Base-by-base conservation (phyloP, 129 eudicot species). In the Smallanthus sonchifolius region DNA sequence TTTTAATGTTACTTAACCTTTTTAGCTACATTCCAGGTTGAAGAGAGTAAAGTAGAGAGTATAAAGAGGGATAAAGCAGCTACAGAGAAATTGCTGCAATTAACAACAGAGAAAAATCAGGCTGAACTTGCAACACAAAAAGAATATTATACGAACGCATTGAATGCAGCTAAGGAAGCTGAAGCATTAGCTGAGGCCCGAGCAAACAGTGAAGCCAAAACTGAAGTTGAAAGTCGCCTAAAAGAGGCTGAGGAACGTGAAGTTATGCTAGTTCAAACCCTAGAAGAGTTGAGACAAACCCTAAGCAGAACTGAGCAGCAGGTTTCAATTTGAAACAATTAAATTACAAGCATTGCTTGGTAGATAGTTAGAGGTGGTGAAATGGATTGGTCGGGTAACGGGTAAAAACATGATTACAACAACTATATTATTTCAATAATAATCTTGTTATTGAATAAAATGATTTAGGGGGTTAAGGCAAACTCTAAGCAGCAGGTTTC, bases 21-120 rank as follows among this genome's bases (percentile, higher is more conserved):
- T 61, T 72, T 28, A 73, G 35, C 62, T 51, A 65, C 74, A 78
- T 70, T 28, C 73, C 70, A 92, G 98, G 95, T 86, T 51, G 98
- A 92, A 86, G 98, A 92, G 86, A 92, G 85, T 71, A 89, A 85
- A 84, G 96, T 89, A 44, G 98, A 92, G 76, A 92, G 95, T 74
- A 87, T 92, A 63, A 89, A 87, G 80, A 84, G 82, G 75, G 96
- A 92, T 60, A 92, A 92, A 84, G 80, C 92, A 63, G 95, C 91
- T 66, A 92, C 98, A 24, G 98, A 92, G 67, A 86, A 92, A 45
- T 71, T 92, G 82, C 92, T 92, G 10, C 98, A 89, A 77, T 96
- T 89, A 87, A 89, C 98, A 76, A 87, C 87, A 70, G 98, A 92
- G 70, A 92, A 86, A 76, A 88, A 87, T 75, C 98, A 89, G 83